These are phyloP conservation scores for Phylloporus sp. DNA, from an alignment of 768 basidiomycete species.

Conservation along the genomic window DNA sequence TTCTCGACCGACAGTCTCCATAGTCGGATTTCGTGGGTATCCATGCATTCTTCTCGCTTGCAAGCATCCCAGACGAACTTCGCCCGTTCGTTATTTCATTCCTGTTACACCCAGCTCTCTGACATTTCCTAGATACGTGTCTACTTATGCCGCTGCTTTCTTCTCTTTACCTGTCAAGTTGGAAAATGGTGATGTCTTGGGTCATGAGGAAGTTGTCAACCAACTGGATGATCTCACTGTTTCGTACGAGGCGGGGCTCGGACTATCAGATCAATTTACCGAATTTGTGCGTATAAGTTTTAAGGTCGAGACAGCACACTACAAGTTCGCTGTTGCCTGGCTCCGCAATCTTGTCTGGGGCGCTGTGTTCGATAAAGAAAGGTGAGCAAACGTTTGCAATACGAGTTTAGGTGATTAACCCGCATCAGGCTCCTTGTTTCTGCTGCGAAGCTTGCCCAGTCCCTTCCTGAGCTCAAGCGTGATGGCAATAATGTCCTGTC, in stretches of 20 bases:
- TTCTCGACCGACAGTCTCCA: not conserved
- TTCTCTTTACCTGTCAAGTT: slow-evolving; percentile 82
- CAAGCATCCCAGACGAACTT: slow-evolving; percentile 64
- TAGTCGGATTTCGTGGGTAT: slow-evolving; percentile 92
- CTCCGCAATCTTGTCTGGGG: slow-evolving; percentile 74
- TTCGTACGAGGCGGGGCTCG: slow-evolving; percentile 70
- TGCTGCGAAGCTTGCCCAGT: slow-evolving; percentile 84
- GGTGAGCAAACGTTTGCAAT: slow-evolving; percentile 39
- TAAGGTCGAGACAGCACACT: slow-evolving; percentile 78
- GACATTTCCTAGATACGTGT: slow-evolving; percentile 53
- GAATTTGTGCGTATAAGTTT: slow-evolving; percentile 73
- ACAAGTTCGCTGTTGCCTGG: slow-evolving; percentile 83
- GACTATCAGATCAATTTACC: slow-evolving; percentile 58
- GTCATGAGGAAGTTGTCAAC: slow-evolving; percentile 88
- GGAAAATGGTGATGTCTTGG: slow-evolving; percentile 60
- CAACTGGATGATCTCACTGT: slow-evolving; percentile 89
- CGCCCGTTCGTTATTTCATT: slow-evolving; percentile 50
- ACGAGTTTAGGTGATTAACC: slow-evolving; percentile 1
- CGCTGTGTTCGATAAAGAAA: slow-evolving; percentile 70
- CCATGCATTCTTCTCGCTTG: slow-evolving; percentile 73
- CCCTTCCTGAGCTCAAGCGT: slow-evolving; percentile 86
- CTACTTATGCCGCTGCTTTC: slow-evolving; percentile 75
- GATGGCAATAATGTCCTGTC: slow-evolving; percentile 77
- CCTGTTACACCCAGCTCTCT: not conserved
- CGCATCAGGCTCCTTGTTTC: slow-evolving; percentile 67